Conservation (phyloP, 345 rosid species). For the Salix dunnii region DNA sequence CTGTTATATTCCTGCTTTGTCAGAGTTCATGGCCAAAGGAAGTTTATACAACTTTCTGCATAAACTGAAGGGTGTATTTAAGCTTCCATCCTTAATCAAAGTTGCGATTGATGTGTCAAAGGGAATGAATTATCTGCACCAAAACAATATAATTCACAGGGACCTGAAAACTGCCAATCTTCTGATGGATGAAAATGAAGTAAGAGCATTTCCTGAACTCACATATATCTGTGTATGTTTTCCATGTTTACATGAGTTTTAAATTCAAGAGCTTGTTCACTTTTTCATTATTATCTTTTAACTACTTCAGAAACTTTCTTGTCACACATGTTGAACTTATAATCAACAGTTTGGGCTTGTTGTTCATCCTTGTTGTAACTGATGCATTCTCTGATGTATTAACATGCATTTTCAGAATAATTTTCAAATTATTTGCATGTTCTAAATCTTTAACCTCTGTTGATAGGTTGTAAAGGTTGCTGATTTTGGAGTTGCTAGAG, state of each 20-base stretch:
- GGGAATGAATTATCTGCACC: conserved; percentile 97
- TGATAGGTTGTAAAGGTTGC: conserved; percentile 92
- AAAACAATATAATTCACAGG: conserved; percentile 90
- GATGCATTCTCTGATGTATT: background rate
- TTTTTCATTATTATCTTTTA: background rate
- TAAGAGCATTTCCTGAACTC: conserved; percentile 32
- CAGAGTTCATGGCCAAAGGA: conserved; percentile 95
- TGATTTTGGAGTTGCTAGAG: conserved; percentile 98
- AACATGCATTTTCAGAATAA: background rate
- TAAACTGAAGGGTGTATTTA: conserved; percentile 74
- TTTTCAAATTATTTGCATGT: background rate
- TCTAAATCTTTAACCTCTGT: conserved; percentile 3
- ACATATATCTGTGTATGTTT: background rate
- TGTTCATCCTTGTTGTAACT: background rate
- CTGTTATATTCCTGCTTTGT: conserved; percentile 22
- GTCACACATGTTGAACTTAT: background rate
- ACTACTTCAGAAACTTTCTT: background rate
- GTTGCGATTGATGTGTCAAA: conserved; percentile 80
- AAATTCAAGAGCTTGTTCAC: background rate
- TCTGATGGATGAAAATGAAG: conserved; percentile 97
- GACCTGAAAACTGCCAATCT: conserved; percentile 97
- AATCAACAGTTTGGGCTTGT: background rate
- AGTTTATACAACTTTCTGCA: conserved; percentile 88
- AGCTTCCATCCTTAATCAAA: conserved; percentile 75
- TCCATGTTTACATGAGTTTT: conserved; percentile 1